These are phyloP conservation scores for Clonostachys rhizophaga DNA, from an alignment of 2,329 filamentous ascomycete species.

Conservation along the genomic window DNA sequence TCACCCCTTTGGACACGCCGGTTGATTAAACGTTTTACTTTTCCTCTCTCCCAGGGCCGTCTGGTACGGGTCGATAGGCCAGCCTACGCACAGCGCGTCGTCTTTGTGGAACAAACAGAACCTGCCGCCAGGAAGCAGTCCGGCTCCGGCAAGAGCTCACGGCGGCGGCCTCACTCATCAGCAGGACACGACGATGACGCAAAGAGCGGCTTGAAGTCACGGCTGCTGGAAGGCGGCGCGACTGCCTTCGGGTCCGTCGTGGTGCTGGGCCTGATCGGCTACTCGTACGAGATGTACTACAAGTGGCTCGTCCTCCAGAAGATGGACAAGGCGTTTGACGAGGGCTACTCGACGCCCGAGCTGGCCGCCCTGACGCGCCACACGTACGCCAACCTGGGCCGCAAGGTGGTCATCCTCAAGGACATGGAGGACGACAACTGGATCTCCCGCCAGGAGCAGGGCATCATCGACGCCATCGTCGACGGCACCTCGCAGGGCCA, in stretches of 20 bases:
- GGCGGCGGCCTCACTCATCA: too few species aligned
- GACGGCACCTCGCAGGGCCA: slow-evolving; percentile 52
- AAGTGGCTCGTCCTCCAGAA: slow-evolving; percentile 66
- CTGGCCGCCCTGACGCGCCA: slow-evolving; percentile 42
- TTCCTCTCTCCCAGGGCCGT: too few species aligned
- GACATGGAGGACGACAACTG: slow-evolving; percentile 25
- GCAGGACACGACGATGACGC: not conserved
- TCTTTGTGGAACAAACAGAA: too few species aligned
- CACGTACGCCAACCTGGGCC: slow-evolving; percentile 13
- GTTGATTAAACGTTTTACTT: too few species aligned
- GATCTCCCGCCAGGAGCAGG: slow-evolving; percentile 59
- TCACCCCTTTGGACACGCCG: too few species aligned
- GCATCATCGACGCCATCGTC: slow-evolving; percentile 57
- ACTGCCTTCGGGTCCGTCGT: slow-evolving; percentile 18
- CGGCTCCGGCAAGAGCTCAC: too few species aligned
- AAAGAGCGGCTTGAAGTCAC: not conserved
- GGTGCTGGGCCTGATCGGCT: slow-evolving; percentile 20
- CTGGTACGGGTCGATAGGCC: too few species aligned
- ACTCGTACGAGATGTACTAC: slow-evolving; percentile 40
- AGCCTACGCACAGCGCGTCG: too few species aligned
- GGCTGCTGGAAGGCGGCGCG: slow-evolving; percentile 14
- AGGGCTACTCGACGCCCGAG: slow-evolving; percentile 61
- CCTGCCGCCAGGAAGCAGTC: too few species aligned
- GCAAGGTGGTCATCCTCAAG: slow-evolving; percentile 12
- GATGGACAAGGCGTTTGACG: slow-evolving; percentile 67